Evolutionary conservation across 1,284 basidiomycete genomes (phyloP), one percentile per base, ranked within the genome.

Genomic region (Boletus smithii): DNA sequence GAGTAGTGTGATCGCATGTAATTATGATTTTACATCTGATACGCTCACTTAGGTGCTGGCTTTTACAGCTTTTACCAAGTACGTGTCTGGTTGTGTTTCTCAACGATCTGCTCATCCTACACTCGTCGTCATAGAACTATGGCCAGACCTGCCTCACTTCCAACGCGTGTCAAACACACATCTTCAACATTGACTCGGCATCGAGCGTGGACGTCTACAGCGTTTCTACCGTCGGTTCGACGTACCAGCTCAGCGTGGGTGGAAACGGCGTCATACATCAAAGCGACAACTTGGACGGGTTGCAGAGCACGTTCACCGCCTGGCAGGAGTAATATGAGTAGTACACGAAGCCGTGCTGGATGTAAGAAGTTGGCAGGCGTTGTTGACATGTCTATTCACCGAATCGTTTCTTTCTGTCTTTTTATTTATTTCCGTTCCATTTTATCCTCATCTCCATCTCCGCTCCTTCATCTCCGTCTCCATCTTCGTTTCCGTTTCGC

Each of bases 21-120:
- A 13, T 14, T 17, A 42, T 8, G 8, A 16, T 11, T 24, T 42
- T 47, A 11, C 11, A 33, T 33, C 26, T 40, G 23, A 41, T 22
- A 23, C 6, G 3, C 16, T 22, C 17, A 13, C 39, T 8, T 46
- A 80, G 78, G 83, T 55, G 82, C 80, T 32, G 83, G 85, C 1
- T 69, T 80, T 30, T 88, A 86, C 67, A 80, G 74, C 61, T 87
- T 88, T 71, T 85, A 75, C 73, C 56, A 68, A 47, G 77, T 77
- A 46, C 54, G 49, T 29, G 5, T 23, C 13, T 8, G 4, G 24
- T 42, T 14, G 18, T 29, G 37, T 1, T 8, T 31, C n/a, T 16
- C 18, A 49, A 44, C 42, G 48, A 38, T 37, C 32, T 38, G 16
- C 38, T 26, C 16, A 17, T 23, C n/a, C 5, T 16, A 35, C 18